Evolutionary conservation across 2,329 filamentous ascomycete genomes (phyloP).

Genomic region (Clarireedia sp.): DNA sequence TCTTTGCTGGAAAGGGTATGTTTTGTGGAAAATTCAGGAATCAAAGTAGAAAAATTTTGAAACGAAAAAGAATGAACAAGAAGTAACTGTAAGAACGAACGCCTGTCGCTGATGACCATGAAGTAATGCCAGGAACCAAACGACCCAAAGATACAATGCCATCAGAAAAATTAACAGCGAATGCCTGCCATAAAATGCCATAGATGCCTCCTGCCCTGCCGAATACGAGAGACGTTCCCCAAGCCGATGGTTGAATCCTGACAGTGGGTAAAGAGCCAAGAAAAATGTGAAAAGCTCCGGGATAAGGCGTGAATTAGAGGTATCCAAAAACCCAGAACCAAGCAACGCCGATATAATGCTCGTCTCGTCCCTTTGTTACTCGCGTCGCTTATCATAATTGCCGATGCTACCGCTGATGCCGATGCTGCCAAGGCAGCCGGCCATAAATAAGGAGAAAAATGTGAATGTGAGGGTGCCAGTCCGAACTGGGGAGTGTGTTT

Average conservation of each 20-base stretch:
- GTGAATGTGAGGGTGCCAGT: not conserved
- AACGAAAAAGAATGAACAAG: slow-evolving; percentile 4
- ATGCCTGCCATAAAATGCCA: slow-evolving; percentile 8
- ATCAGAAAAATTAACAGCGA: slow-evolving; percentile 3
- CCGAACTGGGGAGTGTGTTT: not conserved
- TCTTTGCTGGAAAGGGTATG: too few relatives aligned
- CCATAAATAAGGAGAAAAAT: not conserved
- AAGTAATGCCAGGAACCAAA: slow-evolving; percentile 6
- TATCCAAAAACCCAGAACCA: slow-evolving; percentile 4
- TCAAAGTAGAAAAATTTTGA: not conserved
- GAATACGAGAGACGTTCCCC: slow-evolving; percentile 6
- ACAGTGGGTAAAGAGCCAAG: not conserved
- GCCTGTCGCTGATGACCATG: slow-evolving; percentile 7
- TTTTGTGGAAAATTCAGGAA: not conserved
- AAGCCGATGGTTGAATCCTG: not conserved
- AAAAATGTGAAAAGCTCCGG: slow-evolving; percentile 4
- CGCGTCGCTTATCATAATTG: slow-evolving; percentile 5
- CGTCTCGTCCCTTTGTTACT: slow-evolving; percentile 6
- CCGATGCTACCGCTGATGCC: not conserved
- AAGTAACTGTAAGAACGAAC: slow-evolving; percentile 3
- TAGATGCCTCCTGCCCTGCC: slow-evolving; percentile 3
- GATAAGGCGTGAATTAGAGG: slow-evolving; percentile 8
- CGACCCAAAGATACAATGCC: slow-evolving; percentile 2
- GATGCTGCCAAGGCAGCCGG: slow-evolving; percentile 2
- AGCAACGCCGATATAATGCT: slow-evolving; percentile 9